phyloP scores from a whole-genome alignment of 2,329 filamentous ascomycete genomes.

The Penicillium sp. region DNA sequence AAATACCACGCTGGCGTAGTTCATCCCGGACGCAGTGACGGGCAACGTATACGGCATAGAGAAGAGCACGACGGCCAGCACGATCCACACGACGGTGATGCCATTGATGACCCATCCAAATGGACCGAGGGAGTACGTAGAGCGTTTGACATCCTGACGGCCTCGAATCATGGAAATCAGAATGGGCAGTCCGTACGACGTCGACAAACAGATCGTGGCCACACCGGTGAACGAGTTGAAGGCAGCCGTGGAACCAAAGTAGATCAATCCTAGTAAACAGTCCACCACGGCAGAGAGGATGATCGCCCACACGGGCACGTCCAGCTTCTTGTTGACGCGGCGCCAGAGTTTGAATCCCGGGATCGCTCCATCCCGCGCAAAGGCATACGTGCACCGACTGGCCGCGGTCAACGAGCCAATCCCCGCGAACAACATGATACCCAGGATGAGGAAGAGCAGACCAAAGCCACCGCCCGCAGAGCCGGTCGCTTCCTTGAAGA shows the following conservation, averaged over 20 bases:
- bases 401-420: conserved; percentile 75
- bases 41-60: conserved; percentile 71
- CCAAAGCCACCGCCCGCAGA: conserved; percentile 74
- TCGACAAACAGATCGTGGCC: conserved; percentile 75
- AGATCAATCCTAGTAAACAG: conserved; percentile 74
- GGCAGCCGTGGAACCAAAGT: conserved; percentile 75
- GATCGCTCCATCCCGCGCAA: conserved; percentile 74
- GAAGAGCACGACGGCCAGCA: conserved; percentile 71
- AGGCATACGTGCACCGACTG: conserved; percentile 74
- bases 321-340: conserved; percentile 65
- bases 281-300: conserved; percentile 69
- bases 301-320: conserved; percentile 72
- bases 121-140: conserved; percentile 68
- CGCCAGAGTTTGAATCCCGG: conserved; percentile 70
- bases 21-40: conserved; percentile 62
- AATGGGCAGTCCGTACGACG: conserved; percentile 76
- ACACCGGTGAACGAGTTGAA: conserved; percentile 82
- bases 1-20: conserved; percentile 70
- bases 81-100: conserved; percentile 71
- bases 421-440: conserved; percentile 76
- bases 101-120: conserved; percentile 72
- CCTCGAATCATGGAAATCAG: conserved; percentile 69
- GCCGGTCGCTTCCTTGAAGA: conserved; percentile 77
- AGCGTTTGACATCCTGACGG: conserved; percentile 67
- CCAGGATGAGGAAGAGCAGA: conserved; percentile 73